phyloP scores from a whole-genome alignment of 768 basidiomycete genomes.

The Russula brevipes region DNA sequence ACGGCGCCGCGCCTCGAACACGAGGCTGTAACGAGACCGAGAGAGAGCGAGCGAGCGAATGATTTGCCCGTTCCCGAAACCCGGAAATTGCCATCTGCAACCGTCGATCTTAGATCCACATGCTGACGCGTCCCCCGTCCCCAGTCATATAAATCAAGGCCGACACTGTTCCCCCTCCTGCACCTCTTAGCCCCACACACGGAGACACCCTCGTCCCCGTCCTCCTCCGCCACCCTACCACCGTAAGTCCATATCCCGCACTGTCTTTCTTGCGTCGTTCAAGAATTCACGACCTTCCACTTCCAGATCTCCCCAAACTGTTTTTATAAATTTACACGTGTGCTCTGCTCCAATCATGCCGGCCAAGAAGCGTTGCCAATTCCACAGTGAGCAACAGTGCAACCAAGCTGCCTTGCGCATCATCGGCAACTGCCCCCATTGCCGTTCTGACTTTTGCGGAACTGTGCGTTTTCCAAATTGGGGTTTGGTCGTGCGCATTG shows the following conservation, averaged over 20 bases:
- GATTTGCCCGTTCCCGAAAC: not conserved
- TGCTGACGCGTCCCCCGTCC: constrained; percentile 26
- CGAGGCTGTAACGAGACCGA: not conserved
- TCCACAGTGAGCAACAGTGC: constrained; percentile 54
- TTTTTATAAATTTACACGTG: too few species aligned
- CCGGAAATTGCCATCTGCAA: constrained; percentile 6
- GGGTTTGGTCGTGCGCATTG: not conserved
- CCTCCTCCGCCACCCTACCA: not conserved
- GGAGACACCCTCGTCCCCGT: not conserved
- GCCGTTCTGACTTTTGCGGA: constrained; percentile 71
- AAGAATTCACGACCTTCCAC: not conserved
- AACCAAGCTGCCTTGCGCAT: constrained; percentile 76
- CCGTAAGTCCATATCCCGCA: not conserved
- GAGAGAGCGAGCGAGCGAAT: not conserved
- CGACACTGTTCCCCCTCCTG: not conserved
- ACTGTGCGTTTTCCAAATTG: constrained; percentile 44
- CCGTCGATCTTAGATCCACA: constrained; percentile 25
- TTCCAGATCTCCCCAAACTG: not conserved
- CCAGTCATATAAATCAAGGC: constrained; percentile 23
- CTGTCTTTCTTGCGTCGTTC: not conserved
- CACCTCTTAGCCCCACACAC: not conserved
- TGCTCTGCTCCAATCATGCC: constrained; percentile 45
- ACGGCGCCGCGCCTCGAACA: constrained; percentile 9
- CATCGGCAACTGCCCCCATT: constrained; percentile 81
- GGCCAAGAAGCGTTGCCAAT: constrained; percentile 84